Evolutionary conservation across 1,139 yeast species (phyloP), one percentile per base, ranked within the genome.

Genomic region (Kazachstania sp.): DNA sequence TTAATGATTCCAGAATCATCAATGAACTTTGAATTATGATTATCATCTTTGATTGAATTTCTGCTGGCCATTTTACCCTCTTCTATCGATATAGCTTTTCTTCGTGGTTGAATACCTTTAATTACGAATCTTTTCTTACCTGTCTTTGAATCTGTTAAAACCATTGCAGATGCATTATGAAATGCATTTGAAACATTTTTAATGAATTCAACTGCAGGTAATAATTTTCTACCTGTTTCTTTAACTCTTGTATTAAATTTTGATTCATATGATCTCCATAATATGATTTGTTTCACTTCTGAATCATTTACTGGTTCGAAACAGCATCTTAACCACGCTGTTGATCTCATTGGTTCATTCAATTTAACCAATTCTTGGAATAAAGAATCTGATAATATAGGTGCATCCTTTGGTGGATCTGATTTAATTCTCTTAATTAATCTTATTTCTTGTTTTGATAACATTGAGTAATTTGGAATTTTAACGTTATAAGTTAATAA

Each of bases 151-250:
- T 78, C 72, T 47, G 71, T 72, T 16, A 90, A 79, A 16, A 92
- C 97, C 90, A 88, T 88, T 1, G 98, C 97, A 49, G 87, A 86
- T 1, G 96, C 87, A 56, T 81, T 79, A n/a, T 87, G 83, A 65
- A 90, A 90, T 0, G 97, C 96, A 49, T 81, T 79, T 26, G 92
- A 83, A 13, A 92, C 97, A 62, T 92, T 92, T 61, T 90, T 88
- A 62, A 92, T 92, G 63, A 92, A 92, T 57, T 92, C 97, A 18
- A 94, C 97, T 0, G 98, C 98, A 1, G 97, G 95, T 42, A 92
- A 73, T 44, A 92, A 71, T 50, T 81, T 78, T 54, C 79, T 79
- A 32, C 67, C 69, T 6, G 62, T 49, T 41, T 71, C 74, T 18
- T 72, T 68, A 13, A 73, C 73, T 47, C 72, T 72, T 37, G 69